Evolutionary conservation across 306 rosid species (phyloP).

Genomic region (Cajanus cajan): DNA sequence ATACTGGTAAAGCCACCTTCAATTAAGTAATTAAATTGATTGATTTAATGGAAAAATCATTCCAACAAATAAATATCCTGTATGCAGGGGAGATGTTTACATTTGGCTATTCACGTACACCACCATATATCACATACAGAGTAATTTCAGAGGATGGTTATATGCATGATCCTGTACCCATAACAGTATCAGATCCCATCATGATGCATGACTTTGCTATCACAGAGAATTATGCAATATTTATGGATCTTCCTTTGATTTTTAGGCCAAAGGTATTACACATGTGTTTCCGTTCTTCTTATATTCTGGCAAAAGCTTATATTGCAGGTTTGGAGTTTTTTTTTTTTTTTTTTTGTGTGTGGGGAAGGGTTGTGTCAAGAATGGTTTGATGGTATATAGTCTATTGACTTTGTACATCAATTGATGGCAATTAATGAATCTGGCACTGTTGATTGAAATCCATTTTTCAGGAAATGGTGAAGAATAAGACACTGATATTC

Average conservation of each 20-base stretch:
- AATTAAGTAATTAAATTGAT: constrained; percentile 17
- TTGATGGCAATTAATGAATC: neutral
- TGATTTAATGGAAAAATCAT: constrained; percentile 13
- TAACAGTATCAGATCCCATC: constrained; percentile 81
- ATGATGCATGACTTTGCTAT: constrained; percentile 99
- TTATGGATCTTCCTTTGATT: constrained; percentile 89
- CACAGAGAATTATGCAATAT: constrained; percentile 80
- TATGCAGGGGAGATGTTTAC: constrained; percentile 96
- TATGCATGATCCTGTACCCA: constrained; percentile 94
- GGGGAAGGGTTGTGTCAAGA: neutral
- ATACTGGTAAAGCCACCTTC: constrained; percentile 61
- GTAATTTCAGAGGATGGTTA: constrained; percentile 85
- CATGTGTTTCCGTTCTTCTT: constrained; percentile 6
- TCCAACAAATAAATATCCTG: constrained; percentile 30
- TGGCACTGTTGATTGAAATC: constrained; percentile 23
- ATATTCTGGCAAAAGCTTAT: neutral
- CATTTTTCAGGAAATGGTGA: constrained; percentile 90
- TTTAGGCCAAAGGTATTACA: constrained; percentile 81
- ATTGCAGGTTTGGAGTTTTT: neutral
- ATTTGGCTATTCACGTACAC: constrained; percentile 80
- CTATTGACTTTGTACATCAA: neutral
- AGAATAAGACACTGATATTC: constrained; percentile 72
- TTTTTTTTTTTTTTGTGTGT: neutral
- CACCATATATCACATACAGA: constrained; percentile 92
- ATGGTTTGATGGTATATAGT: neutral